Conservation (phyloP, 2,329 filamentous ascomycete genomes). For the Aspergillus vadensis region DNA sequence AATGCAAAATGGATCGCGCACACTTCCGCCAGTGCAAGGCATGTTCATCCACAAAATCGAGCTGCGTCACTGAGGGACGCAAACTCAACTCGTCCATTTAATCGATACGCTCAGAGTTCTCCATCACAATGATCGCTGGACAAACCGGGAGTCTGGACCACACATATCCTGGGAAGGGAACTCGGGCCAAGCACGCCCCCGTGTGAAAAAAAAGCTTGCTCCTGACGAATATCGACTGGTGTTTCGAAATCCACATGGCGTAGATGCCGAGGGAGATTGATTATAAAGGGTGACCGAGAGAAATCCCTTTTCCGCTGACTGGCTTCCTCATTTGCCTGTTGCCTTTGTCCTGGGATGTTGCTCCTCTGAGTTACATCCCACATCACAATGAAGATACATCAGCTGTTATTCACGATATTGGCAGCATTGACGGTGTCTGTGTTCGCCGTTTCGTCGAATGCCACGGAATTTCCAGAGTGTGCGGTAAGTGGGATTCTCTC, state of each 20-base stretch:
- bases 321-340: background rate
- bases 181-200: background rate
- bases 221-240: background rate
- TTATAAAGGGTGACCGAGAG: slow-evolving; percentile 1
- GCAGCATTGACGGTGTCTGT: background rate
- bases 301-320: background rate
- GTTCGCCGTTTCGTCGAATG: background rate
- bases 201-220: background rate
- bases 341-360: background rate
- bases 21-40: background rate
- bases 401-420: background rate
- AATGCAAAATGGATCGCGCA: background rate
- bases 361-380: background rate
- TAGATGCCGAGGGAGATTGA: background rate
- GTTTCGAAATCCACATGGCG: background rate
- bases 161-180: background rate
- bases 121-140: background rate
- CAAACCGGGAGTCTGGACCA: background rate
- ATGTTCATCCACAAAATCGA: background rate
- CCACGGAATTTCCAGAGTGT: background rate
- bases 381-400: slow-evolving; percentile 1
- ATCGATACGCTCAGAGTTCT: background rate
- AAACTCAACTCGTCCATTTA: background rate
- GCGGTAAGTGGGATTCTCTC: background rate
- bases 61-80: background rate